Evolutionary conservation across 2,329 filamentous ascomycete genomes (phyloP).

Genomic region (Neonectria hederae): DNA sequence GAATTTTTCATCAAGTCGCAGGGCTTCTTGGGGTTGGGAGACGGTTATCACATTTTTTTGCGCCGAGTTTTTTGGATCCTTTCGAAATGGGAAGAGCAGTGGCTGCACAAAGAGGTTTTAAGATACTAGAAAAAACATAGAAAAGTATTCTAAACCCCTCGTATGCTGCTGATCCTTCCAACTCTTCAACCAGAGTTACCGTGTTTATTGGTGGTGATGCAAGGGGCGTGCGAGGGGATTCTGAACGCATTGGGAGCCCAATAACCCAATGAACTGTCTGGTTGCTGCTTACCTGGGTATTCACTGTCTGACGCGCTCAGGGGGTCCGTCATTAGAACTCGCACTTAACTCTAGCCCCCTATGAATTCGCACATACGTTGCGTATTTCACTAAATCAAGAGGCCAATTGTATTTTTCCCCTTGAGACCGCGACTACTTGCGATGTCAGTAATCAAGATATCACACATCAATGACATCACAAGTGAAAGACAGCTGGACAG

Average conservation of each 20-base stretch:
- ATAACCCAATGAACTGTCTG: neutral
- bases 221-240: neutral
- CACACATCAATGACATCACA: neutral
- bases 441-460: too few species aligned
- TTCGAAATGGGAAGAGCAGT: conserved; percentile 25
- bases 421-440: neutral
- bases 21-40: conserved; percentile 30
- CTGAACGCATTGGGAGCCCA: too few species aligned
- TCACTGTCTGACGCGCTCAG: too few species aligned
- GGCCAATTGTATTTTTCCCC: too few species aligned
- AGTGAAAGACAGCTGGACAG: neutral
- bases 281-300: too few species aligned
- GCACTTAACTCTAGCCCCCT: neutral
- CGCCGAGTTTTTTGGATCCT: conserved; percentile 28
- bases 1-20: conserved; percentile 40
- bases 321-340: too few species aligned
- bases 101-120: conserved; percentile 31
- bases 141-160: neutral
- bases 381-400: neutral
- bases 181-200: neutral
- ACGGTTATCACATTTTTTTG: conserved; percentile 11
- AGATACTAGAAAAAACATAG: conserved; percentile 18
- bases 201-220: neutral
- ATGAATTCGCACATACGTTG: too few species aligned
- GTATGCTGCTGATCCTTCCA: neutral